Base-by-base conservation (phyloP, 495 filamentous ascomycete species). In the Penicillium coprophilum region DNA sequence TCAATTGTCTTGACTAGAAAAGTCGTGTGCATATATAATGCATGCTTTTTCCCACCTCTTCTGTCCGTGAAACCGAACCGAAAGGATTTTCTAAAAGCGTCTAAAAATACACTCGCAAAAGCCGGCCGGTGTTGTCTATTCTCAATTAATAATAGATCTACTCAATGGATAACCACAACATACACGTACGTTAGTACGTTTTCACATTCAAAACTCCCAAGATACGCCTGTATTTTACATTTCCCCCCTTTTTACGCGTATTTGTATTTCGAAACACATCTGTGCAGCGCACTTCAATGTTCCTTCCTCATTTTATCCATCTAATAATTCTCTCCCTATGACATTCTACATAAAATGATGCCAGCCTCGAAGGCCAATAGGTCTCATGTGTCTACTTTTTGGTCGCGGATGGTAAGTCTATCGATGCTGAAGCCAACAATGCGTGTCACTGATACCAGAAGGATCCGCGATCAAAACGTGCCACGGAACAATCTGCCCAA, bases 401-500 rank as follows among this genome's bases (percentile, higher is more conserved):
- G 34, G 34, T 28, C 10, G 13, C 50, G 38, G 28, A 30, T 20
- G n/a, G 53, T 56, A 23, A 41, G 53, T 38, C 11, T 4, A 6
- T 17, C n/a, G 34, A 38, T 38, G 34, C 12, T 6, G 32, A 40
- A 4, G 19, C 19, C 15, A 19, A 30, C 17, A 24, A 41, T 17
- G 24, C 4, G 13, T 17, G 34, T 48, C 6, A 40, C 44, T 45
- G 19, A 28, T 34, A 23, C 24, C 17, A 56, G 24, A 31, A 21
- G 31, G 20, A 8, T 2, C 17, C 5, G 6, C 53, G 53, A 32
- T 23, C 32, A 11, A 56, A 49, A 32, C 34, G 31, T 20, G 32
- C 21, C 24, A 34, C 41, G 6, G 31, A 43, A 20, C 53, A 40
- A 48, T 48, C 31, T 45, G 23, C 43, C 19, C 11, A 75, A 13